Conservation (phyloP, 257 asterid species). For the Solanum rostratum region DNA sequence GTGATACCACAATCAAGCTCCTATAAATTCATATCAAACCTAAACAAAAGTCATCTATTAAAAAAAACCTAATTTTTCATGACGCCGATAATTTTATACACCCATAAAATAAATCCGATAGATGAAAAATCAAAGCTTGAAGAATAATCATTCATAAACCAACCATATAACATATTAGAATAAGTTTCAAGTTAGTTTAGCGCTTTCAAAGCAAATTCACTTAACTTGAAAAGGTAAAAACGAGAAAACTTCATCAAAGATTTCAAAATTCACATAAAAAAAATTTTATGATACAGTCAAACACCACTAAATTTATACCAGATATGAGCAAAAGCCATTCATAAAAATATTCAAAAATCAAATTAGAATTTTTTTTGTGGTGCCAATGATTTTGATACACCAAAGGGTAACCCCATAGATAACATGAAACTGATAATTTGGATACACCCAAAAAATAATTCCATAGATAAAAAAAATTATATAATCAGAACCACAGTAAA, state of each 20-base stretch:
- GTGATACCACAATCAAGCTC: background rate
- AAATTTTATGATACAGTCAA: constrained; percentile 2
- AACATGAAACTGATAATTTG: too few species aligned
- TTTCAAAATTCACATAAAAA: constrained; percentile 4
- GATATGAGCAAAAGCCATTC: background rate
- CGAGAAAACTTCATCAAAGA: background rate
- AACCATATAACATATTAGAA: background rate
- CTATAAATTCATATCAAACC: background rate
- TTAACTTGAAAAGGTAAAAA: constrained; percentile 1
- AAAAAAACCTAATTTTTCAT: constrained; percentile 11
- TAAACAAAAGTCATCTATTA: background rate
- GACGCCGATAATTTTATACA: background rate
- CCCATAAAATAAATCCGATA: background rate
- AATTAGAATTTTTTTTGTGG: constrained; percentile 41
- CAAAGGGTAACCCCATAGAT: background rate
- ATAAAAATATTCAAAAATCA: background rate
- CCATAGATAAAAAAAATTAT: too few species aligned
- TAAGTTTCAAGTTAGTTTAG: constrained; percentile 20
- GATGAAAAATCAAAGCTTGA: background rate
- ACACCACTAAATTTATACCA: background rate
- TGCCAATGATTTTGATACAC: background rate
- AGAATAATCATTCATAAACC: background rate
- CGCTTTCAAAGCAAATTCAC: constrained; percentile 23
- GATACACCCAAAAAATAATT: too few species aligned
- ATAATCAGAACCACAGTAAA: background rate